Base-by-base conservation (phyloP, 768 basidiomycete species). In the Pleurotus djamor region DNA sequence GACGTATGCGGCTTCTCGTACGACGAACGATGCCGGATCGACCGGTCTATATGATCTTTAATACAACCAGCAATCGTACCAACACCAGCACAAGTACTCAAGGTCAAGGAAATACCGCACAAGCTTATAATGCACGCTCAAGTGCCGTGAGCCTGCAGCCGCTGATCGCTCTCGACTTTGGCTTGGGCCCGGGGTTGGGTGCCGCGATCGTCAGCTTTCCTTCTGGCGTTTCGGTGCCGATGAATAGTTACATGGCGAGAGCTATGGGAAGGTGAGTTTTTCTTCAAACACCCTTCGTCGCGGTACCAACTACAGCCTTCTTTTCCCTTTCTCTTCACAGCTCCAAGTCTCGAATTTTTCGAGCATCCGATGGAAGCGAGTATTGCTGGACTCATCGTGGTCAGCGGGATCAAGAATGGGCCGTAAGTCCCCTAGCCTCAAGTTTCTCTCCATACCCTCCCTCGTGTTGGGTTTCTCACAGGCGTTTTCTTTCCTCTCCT, bases 301-400 rank as follows among this genome's bases (percentile, higher is more conserved):
- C 1, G 1, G 10, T 41, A 10, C n/a, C 4, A 32, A 13, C 9
- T 59, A n/a, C 62, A 9, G 51, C 50, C 34, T 37, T 47, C 33
- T 32, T 35, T 52, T 28, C 38, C 8, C 17, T 43, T 10, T 48
- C 35, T 60, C 63, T 52, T 66, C 48, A 28, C 37, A 84, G 83
- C 52, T 74, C 77, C 21, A 73, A 66, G 62, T 63, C 74, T 28
- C 76, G 87, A 43, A 82, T 77, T 62, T 90, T 89, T 63, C 68
- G 69, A 6, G 87, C 78, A 2, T 80, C 84, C 0, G 85, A 90
- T 63, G 82, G 82, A 0, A 76, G 83, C 47, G 79, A 81, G 57
- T 91, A 89, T 64, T 74, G 72, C 52, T 90, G 88, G 88, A 78
- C 76, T 28, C 79, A 79, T 71, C 72, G 78, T 14, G 66, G 74